Evolutionary conservation across 2,329 filamentous ascomycete species (phyloP), one percentile per base, ranked within the genome.

Genomic region (Phaeophleospora eucalypticola): DNA sequence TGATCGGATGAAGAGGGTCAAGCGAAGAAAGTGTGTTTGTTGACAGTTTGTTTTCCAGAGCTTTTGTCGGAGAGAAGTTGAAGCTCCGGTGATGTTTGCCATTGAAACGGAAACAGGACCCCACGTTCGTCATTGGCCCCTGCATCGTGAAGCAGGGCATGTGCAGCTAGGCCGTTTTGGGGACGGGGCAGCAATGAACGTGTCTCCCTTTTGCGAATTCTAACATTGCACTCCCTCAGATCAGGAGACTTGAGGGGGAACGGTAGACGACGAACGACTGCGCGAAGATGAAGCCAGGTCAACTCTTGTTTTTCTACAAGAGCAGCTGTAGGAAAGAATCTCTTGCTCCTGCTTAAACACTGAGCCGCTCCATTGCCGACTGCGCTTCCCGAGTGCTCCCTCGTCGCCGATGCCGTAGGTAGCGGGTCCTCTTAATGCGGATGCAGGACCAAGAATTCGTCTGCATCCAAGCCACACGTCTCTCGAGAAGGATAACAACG

Each of bases 291-390:
- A n/a, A n/a, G n/a, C n/a, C n/a, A n/a, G n/a, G n/a, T n/a, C n/a
- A n/a, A n/a, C n/a, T n/a, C n/a, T n/a, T n/a, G n/a, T n/a, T n/a
- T n/a, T n/a, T n/a, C n/a, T n/a, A n/a, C n/a, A n/a, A n/a, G n/a
- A n/a, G n/a, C n/a, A n/a, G n/a, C n/a, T n/a, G n/a, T n/a, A n/a
- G n/a, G n/a, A n/a, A n/a, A n/a, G n/a, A n/a, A n/a, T n/a, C n/a
- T 29, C 35, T 16, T 36, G 4, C 35, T 36, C 35, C 10, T 33
- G 44, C 37, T 10, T 47, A 47, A 47, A 47, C 20, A 34, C 33
- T 47, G 16, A 36, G 21, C 45, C 45, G 33, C 33, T 19, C 20
- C 16, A 10, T 19, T 37, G 15, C 36, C 36, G 36, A 37, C 8
- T 19, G 6, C 8, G 8, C 8, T 19, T 37, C 6, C 36, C 36